Conservation (phyloP, 2,329 filamentous ascomycete species). For the Sarocladium kiliense region DNA sequence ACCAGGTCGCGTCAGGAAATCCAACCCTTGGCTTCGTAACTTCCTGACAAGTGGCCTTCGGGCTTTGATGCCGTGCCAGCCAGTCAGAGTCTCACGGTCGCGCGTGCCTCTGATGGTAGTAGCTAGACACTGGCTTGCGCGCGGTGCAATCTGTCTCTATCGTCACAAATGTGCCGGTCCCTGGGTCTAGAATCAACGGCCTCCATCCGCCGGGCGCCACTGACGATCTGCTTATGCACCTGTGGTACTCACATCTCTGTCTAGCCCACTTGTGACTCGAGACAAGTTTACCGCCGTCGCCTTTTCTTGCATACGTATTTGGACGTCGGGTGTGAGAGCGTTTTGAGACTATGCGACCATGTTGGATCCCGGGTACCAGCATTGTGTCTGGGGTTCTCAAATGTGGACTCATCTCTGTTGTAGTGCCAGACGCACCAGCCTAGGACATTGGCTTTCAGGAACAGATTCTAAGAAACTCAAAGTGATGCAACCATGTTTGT, state of each 20-base stretch:
- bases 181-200: neutral
- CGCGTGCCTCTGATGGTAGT: neutral
- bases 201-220: neutral
- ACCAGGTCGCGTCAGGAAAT: too few species aligned
- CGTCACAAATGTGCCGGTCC: neutral
- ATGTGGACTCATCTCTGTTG: too few species aligned
- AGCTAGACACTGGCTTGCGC: neutral
- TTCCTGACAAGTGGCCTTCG: neutral
- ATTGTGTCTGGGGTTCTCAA: too few species aligned
- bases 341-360: too few species aligned
- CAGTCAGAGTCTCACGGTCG: neutral
- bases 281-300: too few species aligned
- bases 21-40: neutral
- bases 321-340: too few species aligned
- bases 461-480: neutral
- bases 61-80: neutral
- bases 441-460: neutral
- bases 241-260: too few species aligned
- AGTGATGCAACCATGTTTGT: too few species aligned
- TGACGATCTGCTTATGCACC: neutral
- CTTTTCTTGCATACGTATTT: too few species aligned
- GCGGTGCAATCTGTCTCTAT: neutral
- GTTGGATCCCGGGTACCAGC: too few species aligned
- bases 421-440: too few species aligned
- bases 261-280: too few species aligned